Conservation (phyloP, 1,284 basidiomycete species). For the Agaricales sp. region DNA sequence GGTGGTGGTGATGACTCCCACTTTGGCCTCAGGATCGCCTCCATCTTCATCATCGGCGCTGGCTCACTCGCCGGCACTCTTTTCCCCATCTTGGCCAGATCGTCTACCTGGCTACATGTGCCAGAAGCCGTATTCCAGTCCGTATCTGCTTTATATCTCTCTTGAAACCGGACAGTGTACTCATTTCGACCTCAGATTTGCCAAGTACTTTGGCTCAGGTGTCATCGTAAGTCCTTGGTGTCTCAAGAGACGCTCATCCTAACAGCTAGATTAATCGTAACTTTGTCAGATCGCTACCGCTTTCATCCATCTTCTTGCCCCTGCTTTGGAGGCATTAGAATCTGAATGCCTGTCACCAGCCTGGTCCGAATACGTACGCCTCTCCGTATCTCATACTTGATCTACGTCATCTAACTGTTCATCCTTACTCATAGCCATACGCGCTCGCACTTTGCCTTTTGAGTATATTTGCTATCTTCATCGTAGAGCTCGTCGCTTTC, state of each 20-base stretch:
- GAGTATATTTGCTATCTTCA: constrained; percentile 77
- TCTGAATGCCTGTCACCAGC: constrained; percentile 62
- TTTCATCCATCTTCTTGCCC: constrained; percentile 79
- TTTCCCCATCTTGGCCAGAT: constrained; percentile 72
- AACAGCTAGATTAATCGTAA: constrained; percentile 1
- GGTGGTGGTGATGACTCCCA: constrained; percentile 28
- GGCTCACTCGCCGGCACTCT: constrained; percentile 65
- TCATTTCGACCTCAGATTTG: constrained; percentile 45
- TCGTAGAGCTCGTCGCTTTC: constrained; percentile 79
- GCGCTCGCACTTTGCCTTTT: constrained; percentile 72
- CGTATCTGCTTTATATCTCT: constrained; percentile 18
- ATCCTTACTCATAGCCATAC: constrained; percentile 45
- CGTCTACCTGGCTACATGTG: constrained; percentile 46
- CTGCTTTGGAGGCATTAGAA: constrained; percentile 63
- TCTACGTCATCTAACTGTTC: constrained; percentile 1
- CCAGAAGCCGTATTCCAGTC: constrained; percentile 68
- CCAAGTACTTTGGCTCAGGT: constrained; percentile 93
- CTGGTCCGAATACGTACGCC: constrained; percentile 70
- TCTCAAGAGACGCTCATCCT: neutral
- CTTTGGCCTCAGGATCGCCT: constrained; percentile 58
- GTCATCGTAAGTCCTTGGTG: constrained; percentile 58
- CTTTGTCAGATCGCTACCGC: constrained; percentile 73
- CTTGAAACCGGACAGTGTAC: constrained; percentile 11
- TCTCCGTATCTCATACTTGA: neutral
- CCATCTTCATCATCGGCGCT: constrained; percentile 81